Conservation (phyloP, 148 eudicot genomes). For the Chenopodium quinoa region DNA sequence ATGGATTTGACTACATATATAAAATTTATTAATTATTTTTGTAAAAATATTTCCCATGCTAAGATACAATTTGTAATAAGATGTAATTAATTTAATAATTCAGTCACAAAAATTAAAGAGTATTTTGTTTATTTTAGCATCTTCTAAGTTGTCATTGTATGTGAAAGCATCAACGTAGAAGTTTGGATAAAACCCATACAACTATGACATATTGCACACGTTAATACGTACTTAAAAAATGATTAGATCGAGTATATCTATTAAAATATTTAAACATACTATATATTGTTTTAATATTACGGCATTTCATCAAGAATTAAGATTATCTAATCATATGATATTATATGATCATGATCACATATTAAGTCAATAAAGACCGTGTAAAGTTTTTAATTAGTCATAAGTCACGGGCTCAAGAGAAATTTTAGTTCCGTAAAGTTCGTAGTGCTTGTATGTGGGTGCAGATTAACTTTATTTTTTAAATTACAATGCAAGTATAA, state of each 20-base stretch:
- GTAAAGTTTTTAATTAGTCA: slow-evolving; percentile 24
- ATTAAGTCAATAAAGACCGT: slow-evolving; percentile 5
- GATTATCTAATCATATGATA: slow-evolving; percentile 10
- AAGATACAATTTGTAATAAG: neutral
- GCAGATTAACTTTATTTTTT: neutral
- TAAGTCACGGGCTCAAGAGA: slow-evolving; percentile 30
- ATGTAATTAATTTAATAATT: neutral
- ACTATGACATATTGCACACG: slow-evolving; percentile 21
- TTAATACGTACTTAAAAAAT: slow-evolving; percentile 3
- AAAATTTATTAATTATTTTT: too few species aligned
- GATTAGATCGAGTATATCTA: slow-evolving; percentile 13
- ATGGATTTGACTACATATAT: too few species aligned
- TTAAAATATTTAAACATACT: too few species aligned
- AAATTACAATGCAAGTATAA: too few species aligned
- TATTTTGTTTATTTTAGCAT: neutral
- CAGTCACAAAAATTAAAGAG: neutral
- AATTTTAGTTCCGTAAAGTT: slow-evolving; percentile 13
- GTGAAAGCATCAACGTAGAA: slow-evolving; percentile 23
- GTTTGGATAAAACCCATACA: slow-evolving; percentile 5
- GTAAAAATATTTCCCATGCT: neutral
- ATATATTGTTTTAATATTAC: neutral
- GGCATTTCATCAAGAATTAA: neutral
- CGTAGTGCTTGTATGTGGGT: neutral
- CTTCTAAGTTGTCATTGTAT: slow-evolving; percentile 26
- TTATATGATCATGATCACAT: slow-evolving; percentile 8